Conservation (phyloP, 176 grass and related monocot genomes). For the Zea luxurians region DNA sequence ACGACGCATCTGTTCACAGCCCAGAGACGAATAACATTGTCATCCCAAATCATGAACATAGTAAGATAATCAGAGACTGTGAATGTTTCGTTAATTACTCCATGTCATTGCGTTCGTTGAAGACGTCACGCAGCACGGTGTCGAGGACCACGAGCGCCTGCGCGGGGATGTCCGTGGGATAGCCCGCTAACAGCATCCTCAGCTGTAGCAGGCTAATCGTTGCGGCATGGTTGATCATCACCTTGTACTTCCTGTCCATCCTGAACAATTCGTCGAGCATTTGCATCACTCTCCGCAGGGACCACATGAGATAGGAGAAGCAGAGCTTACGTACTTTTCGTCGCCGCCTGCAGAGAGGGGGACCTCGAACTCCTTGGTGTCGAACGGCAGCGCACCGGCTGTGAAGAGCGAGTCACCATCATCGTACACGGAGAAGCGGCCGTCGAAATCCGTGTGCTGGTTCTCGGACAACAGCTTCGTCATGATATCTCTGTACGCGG, state of each 20-base stretch:
- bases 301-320: not conserved
- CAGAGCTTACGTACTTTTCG: constrained; percentile 3
- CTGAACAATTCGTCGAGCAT: constrained; percentile 10
- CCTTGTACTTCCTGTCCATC: constrained; percentile 36
- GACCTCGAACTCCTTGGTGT: constrained; percentile 34
- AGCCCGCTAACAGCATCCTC: constrained; percentile 40
- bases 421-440: constrained; percentile 52
- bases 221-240: constrained; percentile 40
- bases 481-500: constrained; percentile 39
- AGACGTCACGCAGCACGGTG: constrained; percentile 41
- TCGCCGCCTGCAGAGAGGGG: not conserved
- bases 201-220: constrained; percentile 35
- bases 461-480: constrained; percentile 38
- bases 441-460: constrained; percentile 33
- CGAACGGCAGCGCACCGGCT: constrained; percentile 44
- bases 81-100: constrained; percentile 19
- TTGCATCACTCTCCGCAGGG: not conserved
- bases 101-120: constrained; percentile 14
- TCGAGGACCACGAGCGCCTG: constrained; percentile 47
- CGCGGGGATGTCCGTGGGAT: constrained; percentile 27
- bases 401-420: constrained; percentile 49
- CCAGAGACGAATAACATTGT: not conserved
- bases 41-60: not conserved
- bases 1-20: not conserved
- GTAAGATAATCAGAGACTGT: not conserved